Evolutionary conservation across 257 asterid genomes (phyloP).

Genomic region (Solanum phureja): DNA sequence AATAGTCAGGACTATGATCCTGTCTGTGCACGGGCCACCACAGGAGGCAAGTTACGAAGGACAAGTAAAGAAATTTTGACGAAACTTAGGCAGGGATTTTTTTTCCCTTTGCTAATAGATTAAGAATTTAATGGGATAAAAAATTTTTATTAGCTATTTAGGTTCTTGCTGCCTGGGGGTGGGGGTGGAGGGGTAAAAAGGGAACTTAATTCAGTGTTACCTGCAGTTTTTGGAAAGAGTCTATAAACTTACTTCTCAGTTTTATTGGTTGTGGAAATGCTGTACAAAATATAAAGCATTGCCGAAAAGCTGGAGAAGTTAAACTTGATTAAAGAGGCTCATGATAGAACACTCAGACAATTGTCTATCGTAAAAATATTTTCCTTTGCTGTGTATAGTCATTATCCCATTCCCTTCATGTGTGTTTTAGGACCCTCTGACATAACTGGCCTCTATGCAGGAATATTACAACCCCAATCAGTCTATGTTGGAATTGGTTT

Average conservation of each 20-base stretch:
- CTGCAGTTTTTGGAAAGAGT: background rate
- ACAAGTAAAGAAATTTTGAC: background rate
- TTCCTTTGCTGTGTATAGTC: background rate
- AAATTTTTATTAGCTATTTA: background rate
- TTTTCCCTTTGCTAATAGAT: background rate
- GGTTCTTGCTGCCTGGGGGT: background rate
- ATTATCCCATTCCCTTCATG: background rate
- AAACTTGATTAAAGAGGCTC: background rate
- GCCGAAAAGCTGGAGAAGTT: background rate
- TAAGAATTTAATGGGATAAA: background rate
- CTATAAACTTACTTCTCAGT: background rate
- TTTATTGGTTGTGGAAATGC: background rate
- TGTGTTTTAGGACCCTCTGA: background rate
- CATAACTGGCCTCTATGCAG: conserved; percentile 26
- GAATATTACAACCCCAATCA: conserved; percentile 76
- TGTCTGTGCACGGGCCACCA: background rate
- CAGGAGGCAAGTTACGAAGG: background rate
- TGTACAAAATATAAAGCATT: background rate
- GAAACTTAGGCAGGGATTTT: background rate
- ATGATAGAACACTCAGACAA: background rate
- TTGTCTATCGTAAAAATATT: background rate
- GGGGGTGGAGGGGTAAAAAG: background rate
- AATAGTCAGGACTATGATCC: background rate
- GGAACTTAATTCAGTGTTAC: background rate
- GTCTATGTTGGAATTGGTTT: conserved; percentile 94